These are phyloP conservation scores for Myochromella boudieri DNA, from an alignment of 768 basidiomycete genomes.

Conservation along the genomic window DNA sequence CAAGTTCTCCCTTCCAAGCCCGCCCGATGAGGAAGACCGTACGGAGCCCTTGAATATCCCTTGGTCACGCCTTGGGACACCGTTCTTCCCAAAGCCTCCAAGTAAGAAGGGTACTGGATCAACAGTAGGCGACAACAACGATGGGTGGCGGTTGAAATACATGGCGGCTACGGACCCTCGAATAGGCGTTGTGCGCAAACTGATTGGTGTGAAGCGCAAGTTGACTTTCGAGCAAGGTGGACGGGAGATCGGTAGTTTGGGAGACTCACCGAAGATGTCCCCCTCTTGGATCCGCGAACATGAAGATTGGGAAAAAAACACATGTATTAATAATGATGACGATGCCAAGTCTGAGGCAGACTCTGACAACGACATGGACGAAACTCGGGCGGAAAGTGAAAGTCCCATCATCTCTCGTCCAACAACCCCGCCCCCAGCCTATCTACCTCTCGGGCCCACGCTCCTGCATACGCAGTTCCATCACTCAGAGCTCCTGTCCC, in stretches of 20 bases:
- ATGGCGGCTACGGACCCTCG: slow-evolving; percentile 68
- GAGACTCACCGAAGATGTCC: slow-evolving; percentile 25
- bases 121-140: slow-evolving; percentile 11
- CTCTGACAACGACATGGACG: slow-evolving; percentile 31
- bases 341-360: slow-evolving; percentile 29
- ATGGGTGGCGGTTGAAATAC: slow-evolving; percentile 54
- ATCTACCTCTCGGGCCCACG: slow-evolving; percentile 68
- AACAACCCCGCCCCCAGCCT: slow-evolving; percentile 68
- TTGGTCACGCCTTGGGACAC: neutral
- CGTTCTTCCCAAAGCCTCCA: neutral
- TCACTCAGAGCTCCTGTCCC: slow-evolving; percentile 59
- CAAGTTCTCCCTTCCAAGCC: slow-evolving; percentile 71
- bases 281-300: slow-evolving; percentile 47
- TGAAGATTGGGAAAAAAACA: slow-evolving; percentile 45
- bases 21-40: slow-evolving; percentile 44
- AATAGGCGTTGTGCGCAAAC: slow-evolving; percentile 62
- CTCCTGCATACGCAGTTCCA: slow-evolving; percentile 70
- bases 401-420: slow-evolving; percentile 47
- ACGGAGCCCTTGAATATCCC: neutral
- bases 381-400: slow-evolving; percentile 36
- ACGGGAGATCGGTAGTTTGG: slow-evolving; percentile 18
- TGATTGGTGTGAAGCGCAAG: slow-evolving; percentile 74
- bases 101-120: neutral
- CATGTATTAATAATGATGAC: slow-evolving; percentile 25
- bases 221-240: slow-evolving; percentile 32